Conservation (phyloP, 768 basidiomycete species). For the Lactifluus rugatus region DNA sequence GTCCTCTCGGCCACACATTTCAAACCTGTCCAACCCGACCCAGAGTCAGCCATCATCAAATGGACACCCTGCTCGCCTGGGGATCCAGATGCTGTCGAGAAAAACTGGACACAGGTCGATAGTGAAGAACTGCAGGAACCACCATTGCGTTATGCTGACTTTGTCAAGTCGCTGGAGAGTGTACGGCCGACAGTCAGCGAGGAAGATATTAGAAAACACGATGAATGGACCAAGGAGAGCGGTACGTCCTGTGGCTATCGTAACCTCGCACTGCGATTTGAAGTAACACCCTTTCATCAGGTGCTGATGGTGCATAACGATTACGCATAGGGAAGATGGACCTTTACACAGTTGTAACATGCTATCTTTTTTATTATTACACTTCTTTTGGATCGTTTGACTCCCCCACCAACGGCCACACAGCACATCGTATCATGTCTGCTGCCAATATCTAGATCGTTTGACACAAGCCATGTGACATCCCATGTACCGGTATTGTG, state of each 20-base stretch:
- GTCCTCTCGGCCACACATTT: slow-evolving; percentile 95
- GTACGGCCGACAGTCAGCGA: slow-evolving; percentile 84
- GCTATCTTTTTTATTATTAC: slow-evolving; percentile 4
- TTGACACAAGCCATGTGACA: not conserved
- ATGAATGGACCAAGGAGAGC: slow-evolving; percentile 77
- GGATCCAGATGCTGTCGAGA: slow-evolving; percentile 75
- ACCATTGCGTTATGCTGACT: slow-evolving; percentile 37
- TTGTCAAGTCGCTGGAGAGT: slow-evolving; percentile 66
- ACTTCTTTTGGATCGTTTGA: not conserved
- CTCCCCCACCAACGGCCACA: not conserved
- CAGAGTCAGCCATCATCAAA: slow-evolving; percentile 33
- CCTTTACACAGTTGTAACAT: slow-evolving; percentile 1
- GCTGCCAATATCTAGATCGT: slow-evolving; percentile 1
- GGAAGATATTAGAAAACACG: slow-evolving; percentile 76
- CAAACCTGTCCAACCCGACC: slow-evolving; percentile 41
- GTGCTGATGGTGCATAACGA: slow-evolving; percentile 17
- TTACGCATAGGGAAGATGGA: not conserved
- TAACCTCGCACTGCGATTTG: not conserved
- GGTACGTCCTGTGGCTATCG: slow-evolving; percentile 36
- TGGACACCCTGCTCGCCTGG: slow-evolving; percentile 98
- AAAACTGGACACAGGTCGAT: slow-evolving; percentile 63
- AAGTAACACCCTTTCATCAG: not conserved
- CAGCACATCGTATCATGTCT: slow-evolving; percentile 10
- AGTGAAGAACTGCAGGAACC: not conserved
- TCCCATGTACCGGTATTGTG: no score